phyloP scores from a whole-genome alignment of 306 rosid species.

The Castanea sativa region DNA sequence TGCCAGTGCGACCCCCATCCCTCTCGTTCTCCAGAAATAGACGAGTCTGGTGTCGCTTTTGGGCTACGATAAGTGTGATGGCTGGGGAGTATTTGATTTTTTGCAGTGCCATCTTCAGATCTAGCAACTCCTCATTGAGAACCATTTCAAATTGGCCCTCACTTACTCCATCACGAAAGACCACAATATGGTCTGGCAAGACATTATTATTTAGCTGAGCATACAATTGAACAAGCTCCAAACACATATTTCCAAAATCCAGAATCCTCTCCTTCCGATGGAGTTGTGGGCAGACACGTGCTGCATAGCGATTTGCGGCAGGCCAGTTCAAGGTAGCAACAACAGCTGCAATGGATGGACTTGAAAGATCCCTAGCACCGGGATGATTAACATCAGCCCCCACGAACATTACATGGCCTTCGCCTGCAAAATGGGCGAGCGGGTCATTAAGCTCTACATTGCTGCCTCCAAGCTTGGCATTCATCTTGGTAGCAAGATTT shows the following conservation, averaged over 20 bases:
- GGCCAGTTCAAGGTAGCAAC: slow-evolving; percentile 81
- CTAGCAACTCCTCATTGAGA: slow-evolving; percentile 69
- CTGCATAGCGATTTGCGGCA: slow-evolving; percentile 75
- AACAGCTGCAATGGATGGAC: slow-evolving; percentile 78
- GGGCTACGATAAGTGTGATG: slow-evolving; percentile 70
- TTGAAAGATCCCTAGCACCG: slow-evolving; percentile 29
- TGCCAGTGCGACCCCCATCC: slow-evolving; percentile 44
- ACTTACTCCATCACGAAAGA: slow-evolving; percentile 83
- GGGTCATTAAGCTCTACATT: slow-evolving; percentile 61
- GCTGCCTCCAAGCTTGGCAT: slow-evolving; percentile 89
- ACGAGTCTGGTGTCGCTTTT: slow-evolving; percentile 73
- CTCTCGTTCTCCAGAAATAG: slow-evolving; percentile 41
- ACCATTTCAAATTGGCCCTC: slow-evolving; percentile 85
- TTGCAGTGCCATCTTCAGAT: slow-evolving; percentile 41
- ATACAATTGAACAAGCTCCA: slow-evolving; percentile 60
- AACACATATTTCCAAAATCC: slow-evolving; percentile 57
- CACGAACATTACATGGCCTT: slow-evolving; percentile 63
- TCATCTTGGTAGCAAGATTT: slow-evolving; percentile 70
- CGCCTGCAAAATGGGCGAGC: slow-evolving; percentile 41
- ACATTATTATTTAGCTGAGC: slow-evolving; percentile 31
- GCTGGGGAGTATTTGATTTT: slow-evolving; percentile 41
- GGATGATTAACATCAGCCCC: slow-evolving; percentile 95
- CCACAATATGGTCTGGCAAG: slow-evolving; percentile 50
- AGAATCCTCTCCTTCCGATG: slow-evolving; percentile 51
- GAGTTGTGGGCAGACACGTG: slow-evolving; percentile 56